Conservation (phyloP, 306 rosid genomes). For the Heteromeles arbutifolia region DNA sequence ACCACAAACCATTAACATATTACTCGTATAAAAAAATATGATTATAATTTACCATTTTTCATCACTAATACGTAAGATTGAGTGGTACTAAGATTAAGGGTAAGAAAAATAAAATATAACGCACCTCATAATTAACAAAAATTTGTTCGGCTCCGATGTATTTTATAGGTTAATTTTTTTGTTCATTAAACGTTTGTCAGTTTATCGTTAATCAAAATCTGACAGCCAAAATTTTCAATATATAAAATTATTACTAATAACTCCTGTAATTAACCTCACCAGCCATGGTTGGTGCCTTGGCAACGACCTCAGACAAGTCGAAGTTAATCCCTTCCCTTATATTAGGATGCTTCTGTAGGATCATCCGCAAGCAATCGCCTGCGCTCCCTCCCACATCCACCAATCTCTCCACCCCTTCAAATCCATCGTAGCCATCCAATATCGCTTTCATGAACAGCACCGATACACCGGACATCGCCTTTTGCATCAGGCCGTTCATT, state of each 20-base stretch:
- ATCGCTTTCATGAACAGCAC: constrained; percentile 76
- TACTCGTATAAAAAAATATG: not conserved
- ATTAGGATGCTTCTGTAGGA: constrained; percentile 43
- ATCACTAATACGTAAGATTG: too few species aligned
- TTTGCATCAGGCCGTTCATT: constrained; percentile 77
- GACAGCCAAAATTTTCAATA: too few species aligned
- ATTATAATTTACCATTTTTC: not conserved
- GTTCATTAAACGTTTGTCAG: too few species aligned
- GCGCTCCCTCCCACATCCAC: constrained; percentile 96
- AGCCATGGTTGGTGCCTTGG: constrained; percentile 57
- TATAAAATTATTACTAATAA: not conserved
- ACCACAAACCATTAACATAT: not conserved
- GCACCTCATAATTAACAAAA: too few species aligned
- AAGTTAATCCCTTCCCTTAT: constrained; percentile 64
- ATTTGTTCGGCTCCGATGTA: too few species aligned
- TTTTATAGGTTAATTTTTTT: too few species aligned
- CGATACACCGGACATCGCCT: constrained; percentile 82
- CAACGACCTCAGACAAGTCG: constrained; percentile 78
- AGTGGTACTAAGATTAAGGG: too few species aligned
- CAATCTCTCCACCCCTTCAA: constrained; percentile 45
- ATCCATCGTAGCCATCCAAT: constrained; percentile 59
- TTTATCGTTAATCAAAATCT: too few species aligned
- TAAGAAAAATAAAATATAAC: too few species aligned
- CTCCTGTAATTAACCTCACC: constrained; percentile 18
- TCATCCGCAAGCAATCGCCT: constrained; percentile 85